Conservation (phyloP, 148 eudicot species). For the Cornus controversa region DNA sequence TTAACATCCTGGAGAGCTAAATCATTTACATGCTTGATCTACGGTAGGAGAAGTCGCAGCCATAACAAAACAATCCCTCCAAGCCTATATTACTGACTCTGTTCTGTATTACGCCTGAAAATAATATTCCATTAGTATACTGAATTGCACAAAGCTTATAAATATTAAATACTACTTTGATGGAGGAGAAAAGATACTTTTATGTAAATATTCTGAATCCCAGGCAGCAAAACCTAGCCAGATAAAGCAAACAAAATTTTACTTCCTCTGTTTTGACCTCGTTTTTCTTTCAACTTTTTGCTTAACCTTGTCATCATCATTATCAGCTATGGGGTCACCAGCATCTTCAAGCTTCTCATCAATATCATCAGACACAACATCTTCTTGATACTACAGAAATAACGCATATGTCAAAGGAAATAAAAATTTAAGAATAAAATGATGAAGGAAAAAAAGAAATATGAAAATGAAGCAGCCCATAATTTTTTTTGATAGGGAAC, state of each 20-base stretch:
- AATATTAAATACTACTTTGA: not conserved
- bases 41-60: not conserved
- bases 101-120: constrained; percentile 1
- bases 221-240: not conserved
- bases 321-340: constrained; percentile 4
- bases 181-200: not conserved
- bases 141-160: not conserved
- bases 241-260: constrained; percentile 6
- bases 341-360: constrained; percentile 24
- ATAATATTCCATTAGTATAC: not conserved
- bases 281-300: constrained; percentile 4
- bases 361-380: constrained; percentile 11
- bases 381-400: constrained; percentile 10
- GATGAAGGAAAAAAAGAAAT: not conserved
- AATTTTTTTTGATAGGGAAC: no score
- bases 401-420: not conserved
- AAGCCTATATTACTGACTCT: not conserved
- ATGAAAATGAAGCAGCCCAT: not conserved
- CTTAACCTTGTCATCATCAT: constrained; percentile 15
- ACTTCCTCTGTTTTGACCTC: constrained; percentile 1
- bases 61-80: not conserved
- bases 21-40: constrained; percentile 3
- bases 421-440: not conserved
- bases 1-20: no score
- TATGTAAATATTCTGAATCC: not conserved